Evolutionary conservation across 2,329 filamentous ascomycete species (phyloP), one percentile per base, ranked within the genome.

Genomic region (Fusarium nelsonii): DNA sequence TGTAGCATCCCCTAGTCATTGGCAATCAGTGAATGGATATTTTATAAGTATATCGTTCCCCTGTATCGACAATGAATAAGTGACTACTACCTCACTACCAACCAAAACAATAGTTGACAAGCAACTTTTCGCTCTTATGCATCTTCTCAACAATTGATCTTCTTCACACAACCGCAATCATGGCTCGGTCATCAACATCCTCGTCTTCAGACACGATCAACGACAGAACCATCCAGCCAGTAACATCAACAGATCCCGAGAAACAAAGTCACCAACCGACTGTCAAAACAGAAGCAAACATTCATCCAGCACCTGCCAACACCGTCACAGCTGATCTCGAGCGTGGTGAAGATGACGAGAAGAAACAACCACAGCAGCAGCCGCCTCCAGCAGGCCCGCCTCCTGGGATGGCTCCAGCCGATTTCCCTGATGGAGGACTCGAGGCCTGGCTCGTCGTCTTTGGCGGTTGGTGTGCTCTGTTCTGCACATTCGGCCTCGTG

Each of bases 361-460:
- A 70, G 58, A 61, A 61, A 11, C 36, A 50, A 23, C 37, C 64
- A 33, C 63, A 51, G 23, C 61, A 64, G 6, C 28, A 69, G 40
- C 65, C 68, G 46, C 44, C 50, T 30, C 65, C 65, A 8, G 53
- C 51, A 8, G 73, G 66, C 5, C 73, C 71, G 16, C 77, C 78
- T 8, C 74, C 76, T 20, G 79, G 76, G 6, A 75, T 80, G 63
- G 81, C 79, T 54, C 83, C 84, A 8, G 76, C 77, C n/a, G 84
- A 86, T 65, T 88, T 88, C 59, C 88, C 88, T 1, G 88, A 90
- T 70, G 88, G 88, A 40, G 88, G 88, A 4, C 44, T 74, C 4
- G 78, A 84, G 65, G 88, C 88, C 10, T 90, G 87, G 86, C 79
- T 87, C 10, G 84, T 84, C 3, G 87, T 90, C 6, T 74, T 82